These are phyloP conservation scores for Puya raimondii DNA, from an alignment of 176 grass and related monocot species.

Conservation along the genomic window DNA sequence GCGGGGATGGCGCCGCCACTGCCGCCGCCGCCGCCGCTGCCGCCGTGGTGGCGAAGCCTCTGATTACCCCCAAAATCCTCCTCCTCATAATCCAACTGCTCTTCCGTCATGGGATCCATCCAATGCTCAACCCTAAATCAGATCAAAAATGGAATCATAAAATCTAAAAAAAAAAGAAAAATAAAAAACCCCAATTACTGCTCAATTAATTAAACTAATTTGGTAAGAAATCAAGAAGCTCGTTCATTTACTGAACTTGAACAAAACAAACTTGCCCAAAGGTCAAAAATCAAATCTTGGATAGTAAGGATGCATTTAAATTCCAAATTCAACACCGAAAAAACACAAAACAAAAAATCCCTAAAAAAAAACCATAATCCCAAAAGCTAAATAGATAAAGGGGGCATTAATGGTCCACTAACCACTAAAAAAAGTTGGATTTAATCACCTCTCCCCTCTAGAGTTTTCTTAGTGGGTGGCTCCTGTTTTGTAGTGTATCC, in stretches of 20 bases:
- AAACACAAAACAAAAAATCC: too few species aligned
- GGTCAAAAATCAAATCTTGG: too few species aligned
- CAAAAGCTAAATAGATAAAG: too few species aligned
- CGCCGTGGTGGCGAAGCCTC: not conserved
- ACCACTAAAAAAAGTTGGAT: not conserved
- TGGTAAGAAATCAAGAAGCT: not conserved
- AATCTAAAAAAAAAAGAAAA: not conserved
- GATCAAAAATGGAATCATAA: too few species aligned
- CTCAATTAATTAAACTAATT: not conserved
- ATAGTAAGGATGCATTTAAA: too few species aligned
- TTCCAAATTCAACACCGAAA: too few species aligned
- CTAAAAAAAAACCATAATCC: too few species aligned
- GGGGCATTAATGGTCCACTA: too few species aligned
- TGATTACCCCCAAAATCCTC: slow-evolving; percentile 6
- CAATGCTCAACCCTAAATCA: not conserved
- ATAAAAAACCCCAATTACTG: not conserved
- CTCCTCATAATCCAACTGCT: slow-evolving; percentile 10
- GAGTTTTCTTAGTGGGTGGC: not conserved
- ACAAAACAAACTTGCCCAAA: too few species aligned
- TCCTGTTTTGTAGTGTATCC: not conserved
- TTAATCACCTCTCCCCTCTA: not conserved
- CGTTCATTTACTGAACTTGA: not conserved
- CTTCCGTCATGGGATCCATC: slow-evolving; percentile 7
- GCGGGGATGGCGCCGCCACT: slow-evolving; percentile 10
- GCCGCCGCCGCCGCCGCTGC: slow-evolving; percentile 5